Base-by-base conservation (phyloP, 75 land plant species). In the Adiantum capillusveneris region DNA sequence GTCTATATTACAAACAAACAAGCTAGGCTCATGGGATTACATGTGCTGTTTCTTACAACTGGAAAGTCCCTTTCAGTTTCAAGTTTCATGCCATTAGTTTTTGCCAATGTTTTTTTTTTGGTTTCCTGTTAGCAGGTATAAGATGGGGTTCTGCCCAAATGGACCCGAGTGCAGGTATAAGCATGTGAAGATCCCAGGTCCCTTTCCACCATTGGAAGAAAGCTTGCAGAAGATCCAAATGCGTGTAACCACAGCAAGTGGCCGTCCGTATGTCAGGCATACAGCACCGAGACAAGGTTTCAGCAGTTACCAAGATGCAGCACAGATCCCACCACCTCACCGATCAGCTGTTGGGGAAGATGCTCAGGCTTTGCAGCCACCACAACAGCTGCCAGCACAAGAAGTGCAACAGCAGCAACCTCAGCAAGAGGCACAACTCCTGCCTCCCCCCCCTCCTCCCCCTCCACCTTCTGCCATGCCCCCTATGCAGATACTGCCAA, bases 151-250 rank as follows among this genome's bases (percentile, higher is more conserved):
- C 62, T 94, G 99, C 69, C 99, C 96, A 37, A 94, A 94, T 75
- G 99, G 99, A 29, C 86, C 90, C 21, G 99, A 94, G 25, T 94
- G 99, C 51, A 78, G 99, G 17, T 94, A 94, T 57, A 82, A 96
- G 61, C 99, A 94, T 71, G 85, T 81, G 50, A 94, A 94, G 65
- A 63, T 90, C 29, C 91, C 99, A 50, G 96, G 96, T 21, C 99
- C 99, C 20, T 91, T 96, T 28, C 96, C 99, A 50, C 52, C 88
- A 18, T 80, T 90, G 42, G 99, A 94, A 69, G 97, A 94, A 78
- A 76, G 84, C 31, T 60, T 86, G 62, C 96, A 89, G 70, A 89
- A 90, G 68, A 77, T 85, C 61, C 98, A 93, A 64, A 85, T 90
- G 14, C 67, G 84, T 45, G 65, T 44, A 42, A 75, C 81, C 31